A percentile compares a stretch with the other conserved stretches of the same genome.
Conservation (phyloP, 129 eudicot genomes). For the Lactuca sativa region DNA sequence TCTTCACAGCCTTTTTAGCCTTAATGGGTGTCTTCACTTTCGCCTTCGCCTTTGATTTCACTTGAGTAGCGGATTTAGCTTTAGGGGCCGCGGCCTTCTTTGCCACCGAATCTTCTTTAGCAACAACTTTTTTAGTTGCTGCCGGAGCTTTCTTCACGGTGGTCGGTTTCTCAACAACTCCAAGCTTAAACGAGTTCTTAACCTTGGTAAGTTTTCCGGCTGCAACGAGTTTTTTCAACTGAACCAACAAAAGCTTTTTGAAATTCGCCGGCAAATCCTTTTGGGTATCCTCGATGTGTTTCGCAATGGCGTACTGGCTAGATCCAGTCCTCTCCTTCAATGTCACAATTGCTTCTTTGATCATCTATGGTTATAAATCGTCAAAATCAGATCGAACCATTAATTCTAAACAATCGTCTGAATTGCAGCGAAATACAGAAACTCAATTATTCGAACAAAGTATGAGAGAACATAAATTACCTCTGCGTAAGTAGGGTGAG, state of each 20-base stretch:
- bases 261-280: conserved; percentile 57
- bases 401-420: neutral
- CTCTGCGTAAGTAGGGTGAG: conserved; percentile 52
- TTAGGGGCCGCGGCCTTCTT: conserved; percentile 32
- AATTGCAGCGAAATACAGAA: no score
- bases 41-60: neutral
- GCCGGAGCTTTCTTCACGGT: conserved; percentile 22
- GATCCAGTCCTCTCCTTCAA: conserved; percentile 78
- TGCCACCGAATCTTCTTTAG: conserved; percentile 20
- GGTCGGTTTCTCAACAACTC: conserved; percentile 23
- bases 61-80: conserved; percentile 16
- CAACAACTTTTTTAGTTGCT: conserved; percentile 1
- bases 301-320: conserved; percentile 69
- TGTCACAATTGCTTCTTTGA: conserved; percentile 56
- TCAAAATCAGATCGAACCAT: no score
- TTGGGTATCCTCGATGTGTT: conserved; percentile 62
- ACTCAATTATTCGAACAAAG: neutral
- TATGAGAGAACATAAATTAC: neutral
- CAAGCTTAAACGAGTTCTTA: conserved; percentile 52
- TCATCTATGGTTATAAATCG: conserved; percentile 38
- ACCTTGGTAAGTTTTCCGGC: conserved; percentile 53
- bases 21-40: conserved; percentile 19
- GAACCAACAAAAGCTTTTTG: conserved; percentile 48
- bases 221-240: conserved; percentile 57
- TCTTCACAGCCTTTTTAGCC: conserved; percentile 35